These are phyloP conservation scores for Nakazawaea siamensis DNA, from an alignment of 805 yeast genomes.

Conservation along the genomic window DNA sequence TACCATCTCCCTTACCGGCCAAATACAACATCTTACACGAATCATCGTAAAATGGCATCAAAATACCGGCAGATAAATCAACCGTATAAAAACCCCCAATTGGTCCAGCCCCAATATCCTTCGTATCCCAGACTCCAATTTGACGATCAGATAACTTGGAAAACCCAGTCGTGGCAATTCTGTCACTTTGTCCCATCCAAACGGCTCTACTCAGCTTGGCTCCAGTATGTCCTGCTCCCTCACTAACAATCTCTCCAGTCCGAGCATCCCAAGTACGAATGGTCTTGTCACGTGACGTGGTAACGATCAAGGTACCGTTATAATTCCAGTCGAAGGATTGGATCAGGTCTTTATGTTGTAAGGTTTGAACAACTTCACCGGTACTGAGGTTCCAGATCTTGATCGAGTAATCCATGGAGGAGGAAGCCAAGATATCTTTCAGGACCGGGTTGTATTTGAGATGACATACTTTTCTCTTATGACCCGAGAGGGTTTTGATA, in stretches of 20 bases:
- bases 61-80: constrained; percentile 88
- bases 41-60: constrained; percentile 86
- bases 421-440: constrained; percentile 75
- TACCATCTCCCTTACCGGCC: constrained; percentile 98
- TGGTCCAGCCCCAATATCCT: constrained; percentile 68
- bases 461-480: constrained; percentile 89
- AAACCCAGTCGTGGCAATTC: constrained; percentile 91
- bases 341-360: constrained; percentile 83
- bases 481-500: constrained; percentile 67
- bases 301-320: constrained; percentile 80
- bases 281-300: constrained; percentile 85
- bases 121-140: constrained; percentile 87
- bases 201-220: constrained; percentile 84
- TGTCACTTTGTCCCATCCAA: constrained; percentile 84
- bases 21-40: constrained; percentile 72
- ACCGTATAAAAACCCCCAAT: constrained; percentile 81
- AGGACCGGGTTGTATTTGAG: constrained; percentile 87
- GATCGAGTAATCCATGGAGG: constrained; percentile 85
- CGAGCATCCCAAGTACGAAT: constrained; percentile 90
- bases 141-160: constrained; percentile 91
- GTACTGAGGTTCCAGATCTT: constrained; percentile 84
- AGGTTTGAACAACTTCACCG: constrained; percentile 61
- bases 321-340: constrained; percentile 90
- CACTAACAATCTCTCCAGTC: constrained; percentile 62
- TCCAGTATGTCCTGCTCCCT: constrained; percentile 87